A percentile compares a stretch with the other conserved stretches of the same genome.
Conservation (phyloP, 2,329 filamentous ascomycete genomes). For the Onygena corvina region DNA sequence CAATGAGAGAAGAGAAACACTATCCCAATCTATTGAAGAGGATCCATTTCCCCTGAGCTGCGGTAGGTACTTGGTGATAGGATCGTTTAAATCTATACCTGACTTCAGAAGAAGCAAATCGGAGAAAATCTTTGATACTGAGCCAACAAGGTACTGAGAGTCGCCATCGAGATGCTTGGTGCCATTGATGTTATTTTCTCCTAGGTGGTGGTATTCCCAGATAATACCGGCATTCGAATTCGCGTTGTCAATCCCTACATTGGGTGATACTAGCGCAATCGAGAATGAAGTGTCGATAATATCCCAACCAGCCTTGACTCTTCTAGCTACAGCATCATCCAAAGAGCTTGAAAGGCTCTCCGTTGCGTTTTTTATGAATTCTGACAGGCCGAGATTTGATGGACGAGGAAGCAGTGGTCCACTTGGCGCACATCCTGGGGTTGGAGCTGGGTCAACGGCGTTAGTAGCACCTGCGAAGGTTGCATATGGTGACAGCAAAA, state of each 20-base stretch:
- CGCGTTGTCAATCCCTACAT: constrained; percentile 18
- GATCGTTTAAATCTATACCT: constrained; percentile 24
- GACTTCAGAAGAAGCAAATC: constrained; percentile 30
- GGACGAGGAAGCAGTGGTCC: constrained; percentile 24
- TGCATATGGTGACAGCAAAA: not conserved
- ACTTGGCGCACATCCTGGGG: not conserved
- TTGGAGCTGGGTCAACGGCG: not conserved
- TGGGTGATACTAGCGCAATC: constrained; percentile 25
- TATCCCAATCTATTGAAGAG: constrained; percentile 26
- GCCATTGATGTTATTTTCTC: constrained; percentile 26
- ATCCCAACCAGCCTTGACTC: constrained; percentile 28
- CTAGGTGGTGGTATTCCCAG: constrained; percentile 36
- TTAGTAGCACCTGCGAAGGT: not conserved
- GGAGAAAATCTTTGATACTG: constrained; percentile 32
- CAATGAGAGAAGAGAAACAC: constrained; percentile 31
- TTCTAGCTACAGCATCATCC: constrained; percentile 23
- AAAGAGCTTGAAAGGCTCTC: constrained; percentile 22
- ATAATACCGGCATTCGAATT: constrained; percentile 18
- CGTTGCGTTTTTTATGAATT: constrained; percentile 22
- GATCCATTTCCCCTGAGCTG: constrained; percentile 16
- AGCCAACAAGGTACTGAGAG: constrained; percentile 36
- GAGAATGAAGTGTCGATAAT: constrained; percentile 32
- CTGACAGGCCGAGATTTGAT: constrained; percentile 19
- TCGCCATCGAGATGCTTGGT: constrained; percentile 24
- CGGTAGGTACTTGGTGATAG: constrained; percentile 29